phyloP scores from a whole-genome alignment of 371 early-diverging fungal species.

The Gilbertella persicaria region DNA sequence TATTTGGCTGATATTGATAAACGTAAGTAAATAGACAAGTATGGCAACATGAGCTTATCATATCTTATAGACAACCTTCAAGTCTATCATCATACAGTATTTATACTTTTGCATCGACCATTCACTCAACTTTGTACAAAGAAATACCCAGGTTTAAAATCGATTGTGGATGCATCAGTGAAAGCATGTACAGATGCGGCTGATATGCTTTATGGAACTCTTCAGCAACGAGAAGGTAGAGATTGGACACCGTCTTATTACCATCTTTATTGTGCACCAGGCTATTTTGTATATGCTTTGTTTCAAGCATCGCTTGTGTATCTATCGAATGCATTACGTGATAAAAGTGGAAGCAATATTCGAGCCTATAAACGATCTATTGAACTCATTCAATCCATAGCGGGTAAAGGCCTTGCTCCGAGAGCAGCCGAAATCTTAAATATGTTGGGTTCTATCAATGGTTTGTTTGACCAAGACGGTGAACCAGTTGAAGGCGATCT shows the following conservation, averaged over 20 bases:
- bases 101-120: constrained; percentile 54
- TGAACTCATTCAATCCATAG: constrained; percentile 16
- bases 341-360: constrained; percentile 5
- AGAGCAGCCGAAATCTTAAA: constrained; percentile 32
- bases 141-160: not conserved
- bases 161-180: constrained; percentile 33
- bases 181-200: constrained; percentile 26
- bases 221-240: not conserved
- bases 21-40: constrained; percentile 12
- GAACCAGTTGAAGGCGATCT: not conserved
- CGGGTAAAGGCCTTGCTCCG: constrained; percentile 20
- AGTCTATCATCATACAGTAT: constrained; percentile 47
- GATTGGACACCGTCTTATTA: constrained; percentile 13
- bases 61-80: constrained; percentile 31
- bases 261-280: constrained; percentile 29
- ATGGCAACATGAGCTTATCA: not conserved
- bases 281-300: constrained; percentile 40
- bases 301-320: constrained; percentile 36
- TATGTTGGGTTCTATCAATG: constrained; percentile 18
- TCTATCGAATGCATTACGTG: constrained; percentile 26
- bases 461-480: not conserved
- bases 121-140: constrained; percentile 17
- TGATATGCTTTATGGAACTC: constrained; percentile 1
- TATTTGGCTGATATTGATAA: constrained; percentile 26
- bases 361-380: constrained; percentile 18